Base-by-base conservation (phyloP, 805 yeast species). In the Ogataea pignaliae region DNA sequence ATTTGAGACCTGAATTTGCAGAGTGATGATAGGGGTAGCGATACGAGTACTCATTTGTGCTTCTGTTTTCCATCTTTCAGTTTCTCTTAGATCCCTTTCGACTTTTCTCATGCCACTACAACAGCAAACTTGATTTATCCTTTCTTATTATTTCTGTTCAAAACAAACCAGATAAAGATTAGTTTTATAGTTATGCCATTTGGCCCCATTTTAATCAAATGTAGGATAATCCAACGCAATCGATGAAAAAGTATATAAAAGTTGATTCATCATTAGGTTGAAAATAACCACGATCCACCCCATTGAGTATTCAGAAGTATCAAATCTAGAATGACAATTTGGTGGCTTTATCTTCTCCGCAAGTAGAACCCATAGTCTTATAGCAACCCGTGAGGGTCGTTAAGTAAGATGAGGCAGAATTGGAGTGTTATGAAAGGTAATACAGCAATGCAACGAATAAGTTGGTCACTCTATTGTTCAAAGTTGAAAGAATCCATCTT, bases 1-100 rank as follows among this genome's bases (percentile, higher is more conserved):
- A 90, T 59, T 68, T 89, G 63, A 82, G 97, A 69, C 95, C 95
- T 10, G 96, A 89, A 64, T 79, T 55, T 46, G 73, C 75, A 11
- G 75, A 69, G 42, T 55, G 51, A 40, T 17, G 18, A n/a, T n/a
- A n/a, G n/a, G n/a, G n/a, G n/a, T n/a, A n/a, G n/a, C n/a, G n/a
- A n/a, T n/a, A n/a, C n/a, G n/a, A n/a, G n/a, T n/a, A n/a, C n/a
- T n/a, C n/a, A n/a, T n/a, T n/a, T 21, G 7, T 21, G 26, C 26
- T 5, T 21, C 7, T 21, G 26, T 7, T n/a, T n/a, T 21, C 26
- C 26, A 21, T 21, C 7, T 21, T 21, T 7, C 26, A 21, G 4
- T 21, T n/a, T n/a, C n/a, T n/a, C n/a, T n/a, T n/a, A n/a, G n/a
- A n/a, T n/a, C n/a, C n/a, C n/a, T n/a, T 21, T 21, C 26, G 7